These are phyloP conservation scores for Trichoderma polysporum DNA, from an alignment of 2,329 filamentous ascomycete genomes.

Conservation along the genomic window DNA sequence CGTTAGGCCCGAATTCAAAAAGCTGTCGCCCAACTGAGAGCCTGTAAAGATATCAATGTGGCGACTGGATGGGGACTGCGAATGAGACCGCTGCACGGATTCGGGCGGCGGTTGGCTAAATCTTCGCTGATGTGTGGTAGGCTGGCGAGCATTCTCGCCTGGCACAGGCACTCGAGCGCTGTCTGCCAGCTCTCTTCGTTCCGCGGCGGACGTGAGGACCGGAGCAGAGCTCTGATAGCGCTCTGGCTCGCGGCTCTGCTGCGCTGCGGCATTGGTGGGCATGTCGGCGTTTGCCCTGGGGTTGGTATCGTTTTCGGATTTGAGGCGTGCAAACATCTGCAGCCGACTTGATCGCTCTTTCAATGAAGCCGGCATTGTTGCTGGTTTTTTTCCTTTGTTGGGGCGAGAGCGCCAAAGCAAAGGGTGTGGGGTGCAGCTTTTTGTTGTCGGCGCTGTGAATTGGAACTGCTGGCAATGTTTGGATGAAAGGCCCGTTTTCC, in stretches of 20 bases:
- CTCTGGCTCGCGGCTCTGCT: slow-evolving; percentile 24
- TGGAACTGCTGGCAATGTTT: not conserved
- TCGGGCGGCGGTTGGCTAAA: slow-evolving; percentile 28
- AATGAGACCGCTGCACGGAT: slow-evolving; percentile 25
- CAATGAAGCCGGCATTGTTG: slow-evolving; percentile 32
- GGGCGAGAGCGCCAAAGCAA: not conserved
- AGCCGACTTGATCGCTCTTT: slow-evolving; percentile 36
- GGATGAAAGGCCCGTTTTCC: not conserved
- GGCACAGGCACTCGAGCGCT: slow-evolving; percentile 40
- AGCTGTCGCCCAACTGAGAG: slow-evolving; percentile 41
- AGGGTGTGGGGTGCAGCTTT: not conserved
- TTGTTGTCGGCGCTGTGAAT: not conserved
- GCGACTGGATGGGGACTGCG: slow-evolving; percentile 20
- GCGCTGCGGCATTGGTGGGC: slow-evolving; percentile 24
- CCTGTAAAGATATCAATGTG: slow-evolving; percentile 37
- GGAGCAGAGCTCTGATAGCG: slow-evolving; percentile 26
- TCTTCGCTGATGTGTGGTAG: slow-evolving; percentile 30
- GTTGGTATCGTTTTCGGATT: slow-evolving; percentile 25
- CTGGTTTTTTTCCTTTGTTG: not conserved
- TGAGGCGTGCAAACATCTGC: slow-evolving; percentile 33
- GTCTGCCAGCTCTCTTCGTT: slow-evolving; percentile 34
- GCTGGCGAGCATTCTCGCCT: slow-evolving; percentile 30
- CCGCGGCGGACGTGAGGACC: slow-evolving; percentile 22
- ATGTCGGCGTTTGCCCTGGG: not conserved
- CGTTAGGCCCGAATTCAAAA: slow-evolving; percentile 41